Evolutionary conservation across 129 eudicot species (phyloP), one percentile per base, ranked within the genome.

Genomic region (Flaveria linearis): DNA sequence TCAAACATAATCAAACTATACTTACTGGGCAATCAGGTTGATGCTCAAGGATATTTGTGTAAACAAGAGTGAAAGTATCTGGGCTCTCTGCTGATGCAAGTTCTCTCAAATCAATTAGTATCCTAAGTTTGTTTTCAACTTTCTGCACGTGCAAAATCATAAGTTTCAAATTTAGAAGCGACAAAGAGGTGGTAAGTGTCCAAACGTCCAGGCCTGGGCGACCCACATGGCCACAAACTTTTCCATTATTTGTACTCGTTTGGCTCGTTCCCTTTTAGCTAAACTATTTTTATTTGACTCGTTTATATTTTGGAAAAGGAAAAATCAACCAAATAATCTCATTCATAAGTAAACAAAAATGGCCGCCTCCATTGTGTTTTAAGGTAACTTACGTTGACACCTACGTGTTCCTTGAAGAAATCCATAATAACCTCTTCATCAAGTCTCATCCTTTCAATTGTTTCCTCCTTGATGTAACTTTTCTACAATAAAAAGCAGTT

Each of bases 1-100:
- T 17, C 15, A 45, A 33, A 25, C 50, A 50, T 78, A 4, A 74
- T 3, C 43, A 9, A 80, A 53, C 14, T 23, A 68, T 39, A 82
- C 96, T 89, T 86, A 94, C 97, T 4, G 99, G 99, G 66, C 97
- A 91, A 80, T 94, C 97, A 60, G 99, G 99, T 39, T 94, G 99
- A 82, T 91, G 92, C 74, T 91, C 99, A 46, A 94, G 90, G 61
- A 94, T 94, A 71, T 94, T 84, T 57, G 99, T 91, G 81, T 94
- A 94, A 63, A 87, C 96, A 62, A 94, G 99, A n/a, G 99, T 91
- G 85, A 94, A 94, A 11, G 96, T 84, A 81, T 91, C 97, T 7
- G 96, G 96, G 79, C 96, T 88, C 83, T 94, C 98, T 12, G 98
- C 89, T 72, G 96, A 94, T 56, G 98, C 98, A 80, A 94, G 98